A percentile compares a stretch with the other conserved stretches of the same genome.
phyloP scores from a whole-genome alignment of 106 monocot genomes.

The Ottelia alismoides region DNA sequence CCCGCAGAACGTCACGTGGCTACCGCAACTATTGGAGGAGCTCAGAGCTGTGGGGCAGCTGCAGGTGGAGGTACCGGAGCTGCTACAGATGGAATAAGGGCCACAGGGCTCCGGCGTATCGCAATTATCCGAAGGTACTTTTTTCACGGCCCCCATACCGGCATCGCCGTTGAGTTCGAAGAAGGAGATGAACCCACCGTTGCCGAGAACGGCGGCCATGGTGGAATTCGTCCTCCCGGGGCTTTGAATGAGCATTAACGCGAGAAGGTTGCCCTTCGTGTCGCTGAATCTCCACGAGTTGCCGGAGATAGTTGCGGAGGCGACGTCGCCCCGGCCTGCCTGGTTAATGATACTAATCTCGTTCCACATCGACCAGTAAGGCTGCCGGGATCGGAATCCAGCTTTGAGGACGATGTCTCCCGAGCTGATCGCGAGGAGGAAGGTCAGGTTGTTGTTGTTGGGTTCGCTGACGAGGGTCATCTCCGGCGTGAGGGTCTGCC shows the following conservation, averaged over 20 bases:
- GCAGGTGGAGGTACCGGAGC: constrained; percentile 24
- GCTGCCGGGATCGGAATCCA: constrained; percentile 30
- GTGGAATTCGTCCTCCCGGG: constrained; percentile 1
- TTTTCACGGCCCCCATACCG: background rate
- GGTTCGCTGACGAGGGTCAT: constrained; percentile 37
- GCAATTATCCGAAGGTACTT: constrained; percentile 29
- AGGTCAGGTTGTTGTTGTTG: constrained; percentile 13
- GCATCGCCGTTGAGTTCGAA: constrained; percentile 7
- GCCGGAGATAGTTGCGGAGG: constrained; percentile 27
- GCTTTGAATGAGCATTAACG: constrained; percentile 13
- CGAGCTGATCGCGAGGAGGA: constrained; percentile 19
- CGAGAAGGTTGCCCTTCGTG: constrained; percentile 13
- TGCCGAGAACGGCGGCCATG: constrained; percentile 23
- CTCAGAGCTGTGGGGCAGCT: constrained; percentile 39
- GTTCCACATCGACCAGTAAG: constrained; percentile 52
- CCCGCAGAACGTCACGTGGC: constrained; percentile 24
- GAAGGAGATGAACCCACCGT: constrained; percentile 36
- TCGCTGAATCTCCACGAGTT: constrained; percentile 58
- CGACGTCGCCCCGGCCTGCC: background rate
- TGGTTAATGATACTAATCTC: constrained; percentile 27
- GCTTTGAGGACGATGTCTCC: constrained; percentile 42
- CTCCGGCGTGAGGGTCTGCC: constrained; percentile 41
- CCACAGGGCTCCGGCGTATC: constrained; percentile 35
- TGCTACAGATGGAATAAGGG: constrained; percentile 38
- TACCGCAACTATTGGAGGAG: constrained; percentile 21